A percentile compares a stretch with the other conserved stretches of the same genome.
phyloP scores from a whole-genome alignment of 345 rosid genomes.

The Eucalyptus regnans region DNA sequence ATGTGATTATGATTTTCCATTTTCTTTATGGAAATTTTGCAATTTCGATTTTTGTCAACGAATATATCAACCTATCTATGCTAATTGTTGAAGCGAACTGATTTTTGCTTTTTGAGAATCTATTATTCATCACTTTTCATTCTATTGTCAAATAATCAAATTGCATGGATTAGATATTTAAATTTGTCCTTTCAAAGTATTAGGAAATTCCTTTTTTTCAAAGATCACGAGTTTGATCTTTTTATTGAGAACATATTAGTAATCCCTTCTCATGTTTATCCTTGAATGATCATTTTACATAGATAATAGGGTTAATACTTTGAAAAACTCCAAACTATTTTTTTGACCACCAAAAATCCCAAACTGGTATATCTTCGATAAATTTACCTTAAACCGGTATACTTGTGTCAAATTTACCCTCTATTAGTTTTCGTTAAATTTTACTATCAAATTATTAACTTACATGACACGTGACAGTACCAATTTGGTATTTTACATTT shows the following conservation, averaged over 20 bases:
- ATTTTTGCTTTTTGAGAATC: neutral
- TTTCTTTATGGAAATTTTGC: neutral
- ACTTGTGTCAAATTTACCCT: no score
- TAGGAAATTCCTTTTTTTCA: neutral
- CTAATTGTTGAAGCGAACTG: rapidly evolving
- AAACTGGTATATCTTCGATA: no score
- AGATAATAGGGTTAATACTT: no score
- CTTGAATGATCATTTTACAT: neutral
- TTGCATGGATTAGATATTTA: neutral
- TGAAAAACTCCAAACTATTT: no score
- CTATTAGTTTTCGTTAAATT: no score
- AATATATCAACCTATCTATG: neutral
- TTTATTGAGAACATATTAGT: neutral
- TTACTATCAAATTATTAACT: no score
- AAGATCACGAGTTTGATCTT: neutral
- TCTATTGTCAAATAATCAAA: neutral
- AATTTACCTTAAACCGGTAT: no score
- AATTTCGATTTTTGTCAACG: neutral
- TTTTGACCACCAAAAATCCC: no score
- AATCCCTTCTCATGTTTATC: neutral
- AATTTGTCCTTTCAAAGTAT: neutral
- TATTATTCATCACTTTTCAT: neutral
- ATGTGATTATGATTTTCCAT: neutral
- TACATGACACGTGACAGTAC: no score
- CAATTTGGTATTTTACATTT: no score